Percentiles rank a stretch among this genome's conserved stretches.
Evolutionary conservation across 2,329 filamentous ascomycete genomes (phyloP).

Genomic region (Cladorrhinum sp.): DNA sequence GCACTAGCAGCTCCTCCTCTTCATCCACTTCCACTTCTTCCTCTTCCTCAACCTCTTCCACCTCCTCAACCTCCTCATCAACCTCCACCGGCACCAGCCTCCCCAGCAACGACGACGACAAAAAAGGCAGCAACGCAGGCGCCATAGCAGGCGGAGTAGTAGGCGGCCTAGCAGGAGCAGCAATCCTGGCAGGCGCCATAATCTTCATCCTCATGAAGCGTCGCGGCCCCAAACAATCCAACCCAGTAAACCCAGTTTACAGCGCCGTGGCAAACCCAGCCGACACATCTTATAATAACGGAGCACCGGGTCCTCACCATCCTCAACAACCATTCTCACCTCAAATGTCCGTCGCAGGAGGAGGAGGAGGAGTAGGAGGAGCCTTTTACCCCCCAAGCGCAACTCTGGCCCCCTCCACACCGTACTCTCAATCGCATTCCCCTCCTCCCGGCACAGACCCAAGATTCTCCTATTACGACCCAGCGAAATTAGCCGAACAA

Average conservation of each 20-base stretch:
- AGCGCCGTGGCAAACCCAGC: conserved; percentile 18
- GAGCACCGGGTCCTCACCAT: neutral
- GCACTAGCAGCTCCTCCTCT: too few relatives aligned
- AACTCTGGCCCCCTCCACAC: neutral
- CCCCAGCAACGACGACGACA: neutral
- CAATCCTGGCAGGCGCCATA: conserved; percentile 26
- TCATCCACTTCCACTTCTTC: conserved; percentile 8
- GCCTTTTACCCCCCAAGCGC: conserved; percentile 10
- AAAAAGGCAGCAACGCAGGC: conserved; percentile 24
- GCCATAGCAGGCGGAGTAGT: conserved; percentile 33
- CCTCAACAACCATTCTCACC: conserved; percentile 4
- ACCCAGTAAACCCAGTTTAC: conserved; percentile 11
- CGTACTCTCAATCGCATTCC: neutral
- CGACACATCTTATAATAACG: conserved; percentile 10
- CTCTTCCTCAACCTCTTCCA: conserved; percentile 1
- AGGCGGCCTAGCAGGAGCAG: conserved; percentile 29
- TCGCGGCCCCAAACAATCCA: conserved; percentile 17
- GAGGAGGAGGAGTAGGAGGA: too few relatives aligned
- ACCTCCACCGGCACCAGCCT: neutral
- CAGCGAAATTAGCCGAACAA: conserved; percentile 11
- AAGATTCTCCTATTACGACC: conserved; percentile 21
- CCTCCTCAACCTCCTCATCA: neutral
- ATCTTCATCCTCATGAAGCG: conserved; percentile 28
- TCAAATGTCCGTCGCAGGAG: conserved; percentile 3
- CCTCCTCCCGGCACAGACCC: conserved; percentile 3